Evolutionary conservation across 2,329 filamentous ascomycete species (phyloP).

Genomic region (Pseudocercospora musae): DNA sequence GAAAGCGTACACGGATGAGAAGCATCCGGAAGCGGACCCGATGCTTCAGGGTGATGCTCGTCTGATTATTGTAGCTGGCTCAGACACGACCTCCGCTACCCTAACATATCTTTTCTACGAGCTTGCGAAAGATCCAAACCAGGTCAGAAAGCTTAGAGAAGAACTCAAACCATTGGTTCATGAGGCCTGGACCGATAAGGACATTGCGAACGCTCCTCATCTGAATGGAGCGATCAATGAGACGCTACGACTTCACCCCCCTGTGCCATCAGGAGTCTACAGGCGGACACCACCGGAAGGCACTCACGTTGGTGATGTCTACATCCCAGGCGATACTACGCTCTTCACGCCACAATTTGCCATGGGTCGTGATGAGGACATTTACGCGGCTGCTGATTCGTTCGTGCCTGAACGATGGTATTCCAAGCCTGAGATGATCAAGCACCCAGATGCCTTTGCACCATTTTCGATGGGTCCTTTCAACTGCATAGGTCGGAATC

Average conservation of each 20-base stretch:
- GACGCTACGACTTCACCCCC: slow-evolving; percentile 40
- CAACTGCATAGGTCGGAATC: slow-evolving; percentile 38
- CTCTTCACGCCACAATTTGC: slow-evolving; percentile 23
- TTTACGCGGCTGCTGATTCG: slow-evolving; percentile 29
- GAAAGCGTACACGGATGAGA: slow-evolving; percentile 26
- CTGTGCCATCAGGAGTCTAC: slow-evolving; percentile 36
- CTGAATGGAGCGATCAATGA: slow-evolving; percentile 45
- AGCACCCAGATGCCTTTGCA: slow-evolving; percentile 37
- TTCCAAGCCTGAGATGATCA: slow-evolving; percentile 35
- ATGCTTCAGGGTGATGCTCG: slow-evolving; percentile 27
- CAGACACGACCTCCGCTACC: slow-evolving; percentile 43
- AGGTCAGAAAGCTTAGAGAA: slow-evolving; percentile 33
- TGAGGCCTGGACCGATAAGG: slow-evolving; percentile 23
- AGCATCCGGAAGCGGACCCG: slow-evolving; percentile 26
- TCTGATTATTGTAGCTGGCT: slow-evolving; percentile 39
- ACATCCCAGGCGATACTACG: slow-evolving; percentile 32
- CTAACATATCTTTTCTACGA: slow-evolving; percentile 44
- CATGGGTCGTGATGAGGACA: slow-evolving; percentile 28
- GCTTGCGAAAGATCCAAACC: slow-evolving; percentile 32
- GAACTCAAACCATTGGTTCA: slow-evolving; percentile 31
- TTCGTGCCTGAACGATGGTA: slow-evolving; percentile 41
- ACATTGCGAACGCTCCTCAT: slow-evolving; percentile 28
- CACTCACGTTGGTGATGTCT: slow-evolving; percentile 35
- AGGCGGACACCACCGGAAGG: slow-evolving; percentile 39
- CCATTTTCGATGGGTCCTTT: slow-evolving; percentile 37